A percentile compares a stretch with the other conserved stretches of the same genome.
Evolutionary conservation across 768 basidiomycete genomes (phyloP).

Genomic region (Suillus brevipes): DNA sequence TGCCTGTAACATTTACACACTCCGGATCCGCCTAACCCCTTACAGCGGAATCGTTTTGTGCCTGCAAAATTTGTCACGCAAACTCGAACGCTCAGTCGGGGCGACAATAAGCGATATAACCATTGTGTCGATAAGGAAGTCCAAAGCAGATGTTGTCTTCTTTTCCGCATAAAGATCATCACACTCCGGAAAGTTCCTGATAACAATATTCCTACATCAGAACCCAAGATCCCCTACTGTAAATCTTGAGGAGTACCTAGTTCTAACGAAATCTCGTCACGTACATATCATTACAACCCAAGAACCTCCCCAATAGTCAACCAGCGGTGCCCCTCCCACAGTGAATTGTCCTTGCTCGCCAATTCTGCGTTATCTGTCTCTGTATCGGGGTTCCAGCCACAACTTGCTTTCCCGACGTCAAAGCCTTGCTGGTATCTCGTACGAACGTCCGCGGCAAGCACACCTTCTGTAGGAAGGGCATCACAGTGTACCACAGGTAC

Average conservation of each 20-base stretch:
- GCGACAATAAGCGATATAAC: background rate
- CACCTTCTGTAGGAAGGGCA: constrained; percentile 16
- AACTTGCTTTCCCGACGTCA: constrained; percentile 19
- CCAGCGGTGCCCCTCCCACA: constrained; percentile 26
- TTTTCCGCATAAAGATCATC: background rate
- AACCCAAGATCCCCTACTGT: background rate
- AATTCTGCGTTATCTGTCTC: constrained; percentile 14
- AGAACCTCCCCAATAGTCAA: constrained; percentile 15
- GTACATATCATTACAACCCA: background rate
- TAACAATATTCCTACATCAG: background rate
- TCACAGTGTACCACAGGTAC: constrained; percentile 12
- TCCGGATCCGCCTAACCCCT: background rate
- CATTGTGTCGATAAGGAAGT: background rate
- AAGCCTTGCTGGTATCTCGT: constrained; percentile 17
- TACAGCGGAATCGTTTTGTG: background rate
- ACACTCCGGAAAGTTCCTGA: background rate
- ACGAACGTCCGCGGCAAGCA: constrained; percentile 9
- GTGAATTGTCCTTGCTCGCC: constrained; percentile 21
- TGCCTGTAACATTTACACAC: background rate
- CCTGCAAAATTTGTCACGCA: background rate
- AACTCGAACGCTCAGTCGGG: background rate
- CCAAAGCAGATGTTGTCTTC: background rate
- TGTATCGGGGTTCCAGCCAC: constrained; percentile 21
- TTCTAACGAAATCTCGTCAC: background rate
- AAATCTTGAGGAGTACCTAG: background rate